phyloP scores from a whole-genome alignment of 176 grass and related monocot species.

The Musa schizocarpa region DNA sequence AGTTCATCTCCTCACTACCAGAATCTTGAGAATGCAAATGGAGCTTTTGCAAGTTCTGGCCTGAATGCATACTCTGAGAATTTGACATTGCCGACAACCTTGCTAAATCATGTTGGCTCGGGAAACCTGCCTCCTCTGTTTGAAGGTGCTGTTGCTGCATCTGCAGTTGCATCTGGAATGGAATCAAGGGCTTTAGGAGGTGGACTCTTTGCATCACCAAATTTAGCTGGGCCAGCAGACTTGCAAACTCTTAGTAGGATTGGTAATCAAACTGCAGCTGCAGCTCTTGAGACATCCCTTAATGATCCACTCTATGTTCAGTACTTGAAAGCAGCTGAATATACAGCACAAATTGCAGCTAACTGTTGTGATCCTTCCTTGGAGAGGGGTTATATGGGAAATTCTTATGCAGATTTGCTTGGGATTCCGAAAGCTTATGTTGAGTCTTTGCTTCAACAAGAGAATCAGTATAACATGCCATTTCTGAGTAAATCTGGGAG shows the following conservation, averaged over 20 bases:
- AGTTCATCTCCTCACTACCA: constrained; percentile 7
- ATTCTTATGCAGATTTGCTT: constrained; percentile 16
- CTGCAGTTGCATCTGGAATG: constrained; percentile 5
- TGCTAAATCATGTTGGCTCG: constrained; percentile 11
- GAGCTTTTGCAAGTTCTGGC: constrained; percentile 6
- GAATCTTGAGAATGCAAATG: constrained; percentile 7
- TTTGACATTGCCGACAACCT: neutral
- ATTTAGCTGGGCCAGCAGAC: constrained; percentile 1
- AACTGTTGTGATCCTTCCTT: constrained; percentile 10
- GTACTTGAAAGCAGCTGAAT: constrained; percentile 24
- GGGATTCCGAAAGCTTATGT: constrained; percentile 20
- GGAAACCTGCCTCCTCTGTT: constrained; percentile 3
- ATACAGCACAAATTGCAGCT: constrained; percentile 12
- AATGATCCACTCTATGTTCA: constrained; percentile 17
- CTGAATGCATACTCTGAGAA: constrained; percentile 8
- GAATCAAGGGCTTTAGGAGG: constrained; percentile 4
- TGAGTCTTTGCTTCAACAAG: constrained; percentile 15
- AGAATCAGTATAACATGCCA: constrained; percentile 17
- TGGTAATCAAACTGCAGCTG: constrained; percentile 3
- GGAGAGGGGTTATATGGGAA: constrained; percentile 10
- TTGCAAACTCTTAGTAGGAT: constrained; percentile 2
- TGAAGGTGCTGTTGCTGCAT: neutral
- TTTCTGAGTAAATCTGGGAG: constrained; percentile 6
- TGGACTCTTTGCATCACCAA: constrained; percentile 9
- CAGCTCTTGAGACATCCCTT: constrained; percentile 10